Evolutionary conservation across 2,329 filamentous ascomycete species (phyloP), one percentile per base, ranked within the genome.

Genomic region (Phyllosticta paracitricarpa): DNA sequence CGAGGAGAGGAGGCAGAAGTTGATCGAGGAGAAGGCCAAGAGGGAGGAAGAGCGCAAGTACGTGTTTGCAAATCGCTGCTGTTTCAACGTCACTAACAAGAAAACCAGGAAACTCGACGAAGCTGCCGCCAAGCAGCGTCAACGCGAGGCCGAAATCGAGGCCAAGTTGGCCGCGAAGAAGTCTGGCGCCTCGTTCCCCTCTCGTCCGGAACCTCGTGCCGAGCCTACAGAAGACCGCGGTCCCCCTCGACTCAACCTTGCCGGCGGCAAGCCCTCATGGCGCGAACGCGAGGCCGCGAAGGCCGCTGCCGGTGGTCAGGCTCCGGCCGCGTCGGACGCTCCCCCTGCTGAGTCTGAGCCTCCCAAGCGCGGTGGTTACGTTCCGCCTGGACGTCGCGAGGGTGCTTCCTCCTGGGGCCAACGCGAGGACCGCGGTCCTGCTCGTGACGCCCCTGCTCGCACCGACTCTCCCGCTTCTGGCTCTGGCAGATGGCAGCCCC

Each of bases 81-180:
- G 59, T 59, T 25, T 51, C 30, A 26, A 59, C 7, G 19, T 61
- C 57, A 63, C 72, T 80, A 72, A 79, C 69, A 64, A 63, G 22
- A 61, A 66, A 56, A 63, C 64, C 63, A 86, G 83, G 68, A 83
- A 82, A 73, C 78, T 84, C 64, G 85, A 86, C 70, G 85, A 86
- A 66, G 78, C 79, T 56, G 84, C 84, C 54, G 78, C 78, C 63
- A 78, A 77, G 67, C 93, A 97, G 77, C 85, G 84, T 68, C 84
- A 91, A 71, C 86, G 89, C 73, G 92, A 96, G 75, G 91, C 94
- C 68, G 85, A 92, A 76, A 88, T 87, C 66, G 85, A 92, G 76
- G 88, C 88, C 66, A 85, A 88, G 68, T 84, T 83, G 73, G 84
- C 81, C 70, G 84, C 84, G 74, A 89, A 84, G 76, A 83, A 68